phyloP scores from a whole-genome alignment of 495 filamentous ascomycete species.

The Trichoderma virens region DNA sequence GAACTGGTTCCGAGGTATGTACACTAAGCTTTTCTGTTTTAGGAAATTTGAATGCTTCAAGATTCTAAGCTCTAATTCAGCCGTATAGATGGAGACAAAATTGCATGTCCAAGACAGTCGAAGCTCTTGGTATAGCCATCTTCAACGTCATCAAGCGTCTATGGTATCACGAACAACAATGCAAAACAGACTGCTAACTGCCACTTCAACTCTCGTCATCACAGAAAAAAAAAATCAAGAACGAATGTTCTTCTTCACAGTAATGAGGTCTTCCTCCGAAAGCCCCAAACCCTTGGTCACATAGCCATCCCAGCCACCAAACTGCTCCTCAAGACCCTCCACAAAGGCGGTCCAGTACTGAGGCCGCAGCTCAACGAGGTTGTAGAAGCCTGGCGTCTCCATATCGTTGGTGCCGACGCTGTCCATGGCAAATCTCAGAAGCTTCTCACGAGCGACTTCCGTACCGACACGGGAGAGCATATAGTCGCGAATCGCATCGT shows the following conservation, averaged over 20 bases:
- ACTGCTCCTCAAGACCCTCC: constrained; percentile 25
- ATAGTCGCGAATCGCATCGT: constrained; percentile 46
- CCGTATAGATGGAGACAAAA: no score
- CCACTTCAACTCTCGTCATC: background rate
- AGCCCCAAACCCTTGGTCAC: constrained; percentile 32
- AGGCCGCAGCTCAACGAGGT: constrained; percentile 28
- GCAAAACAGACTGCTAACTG: background rate
- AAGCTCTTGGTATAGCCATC: no score
- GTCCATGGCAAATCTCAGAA: constrained; percentile 29
- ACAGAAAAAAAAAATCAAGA: background rate
- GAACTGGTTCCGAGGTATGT: no score
- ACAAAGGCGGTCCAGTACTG: constrained; percentile 35
- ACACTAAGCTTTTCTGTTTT: no score
- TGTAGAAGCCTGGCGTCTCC: constrained; percentile 33
- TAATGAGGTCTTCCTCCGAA: constrained; percentile 29
- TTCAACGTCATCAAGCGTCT: background rate
- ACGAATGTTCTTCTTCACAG: constrained; percentile 33
- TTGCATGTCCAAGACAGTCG: no score
- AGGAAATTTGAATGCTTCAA: background rate
- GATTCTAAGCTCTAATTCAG: background rate
- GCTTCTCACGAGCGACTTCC: constrained; percentile 35
- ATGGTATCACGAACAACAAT: constrained; percentile 2
- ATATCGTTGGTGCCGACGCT: constrained; percentile 22
- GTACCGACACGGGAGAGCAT: constrained; percentile 39
- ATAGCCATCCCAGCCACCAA: constrained; percentile 39